Evolutionary conservation across 208 protist genomes (phyloP).

Genomic region (Plasmodiophora brassicae): DNA sequence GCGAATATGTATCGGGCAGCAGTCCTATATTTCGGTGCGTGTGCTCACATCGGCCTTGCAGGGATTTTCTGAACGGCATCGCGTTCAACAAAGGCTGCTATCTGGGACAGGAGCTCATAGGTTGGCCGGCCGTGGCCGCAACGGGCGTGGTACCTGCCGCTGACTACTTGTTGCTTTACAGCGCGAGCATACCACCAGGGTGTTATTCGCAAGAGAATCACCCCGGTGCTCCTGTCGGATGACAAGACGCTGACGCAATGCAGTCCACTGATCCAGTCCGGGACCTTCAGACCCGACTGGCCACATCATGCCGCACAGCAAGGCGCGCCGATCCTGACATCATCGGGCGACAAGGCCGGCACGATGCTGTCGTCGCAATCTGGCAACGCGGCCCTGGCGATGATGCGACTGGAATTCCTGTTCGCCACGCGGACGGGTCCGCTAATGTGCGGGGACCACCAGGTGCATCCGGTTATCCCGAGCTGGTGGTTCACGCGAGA

Average conservation of each 20-base stretch:
- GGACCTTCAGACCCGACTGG: neutral
- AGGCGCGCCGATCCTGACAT: neutral
- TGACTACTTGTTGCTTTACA: neutral
- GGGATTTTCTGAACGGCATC: constrained; percentile 20
- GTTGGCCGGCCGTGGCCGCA: neutral
- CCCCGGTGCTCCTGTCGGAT: neutral
- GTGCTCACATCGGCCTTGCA: neutral
- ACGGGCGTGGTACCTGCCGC: neutral
- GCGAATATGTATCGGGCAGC: constrained; percentile 21
- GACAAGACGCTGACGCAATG: neutral
- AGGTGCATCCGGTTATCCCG: neutral
- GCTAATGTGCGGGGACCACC: neutral
- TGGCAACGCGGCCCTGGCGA: neutral
- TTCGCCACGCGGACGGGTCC: neutral
- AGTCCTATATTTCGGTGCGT: neutral
- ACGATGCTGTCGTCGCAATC: neutral
- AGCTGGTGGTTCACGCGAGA: neutral
- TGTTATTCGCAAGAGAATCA: neutral
- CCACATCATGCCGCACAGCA: neutral
- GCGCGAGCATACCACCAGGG: neutral
- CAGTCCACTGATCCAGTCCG: neutral
- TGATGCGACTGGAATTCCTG: neutral
- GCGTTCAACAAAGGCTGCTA: constrained; percentile 22
- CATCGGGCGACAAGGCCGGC: neutral
- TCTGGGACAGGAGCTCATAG: constrained; percentile 20